Percentiles rank a stretch among this genome's conserved stretches.
These are phyloP conservation scores for Pythium folliculosum DNA, from an alignment of 352 stramenopile genomes.

Conservation along the genomic window DNA sequence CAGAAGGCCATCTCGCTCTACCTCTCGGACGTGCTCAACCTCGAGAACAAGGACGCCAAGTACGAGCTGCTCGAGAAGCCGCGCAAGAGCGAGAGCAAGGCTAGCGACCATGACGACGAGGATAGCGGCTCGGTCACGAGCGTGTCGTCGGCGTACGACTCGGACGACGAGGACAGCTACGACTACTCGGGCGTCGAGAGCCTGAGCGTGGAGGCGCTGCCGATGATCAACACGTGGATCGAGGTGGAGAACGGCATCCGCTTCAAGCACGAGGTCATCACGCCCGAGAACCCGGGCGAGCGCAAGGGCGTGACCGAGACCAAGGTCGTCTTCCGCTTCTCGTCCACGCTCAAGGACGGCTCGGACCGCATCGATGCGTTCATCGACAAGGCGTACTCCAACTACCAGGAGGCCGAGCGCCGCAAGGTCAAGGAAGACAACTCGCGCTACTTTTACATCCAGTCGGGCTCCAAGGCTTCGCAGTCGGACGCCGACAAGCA, in stretches of 20 bases:
- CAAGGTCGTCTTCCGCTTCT: slow-evolving; percentile 31
- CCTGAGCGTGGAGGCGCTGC: slow-evolving; percentile 40
- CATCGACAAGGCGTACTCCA: slow-evolving; percentile 33
- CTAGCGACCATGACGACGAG: slow-evolving; percentile 9
- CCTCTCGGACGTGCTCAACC: slow-evolving; percentile 30
- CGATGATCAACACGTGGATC: slow-evolving; percentile 47
- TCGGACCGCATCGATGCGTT: slow-evolving; percentile 39
- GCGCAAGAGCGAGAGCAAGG: background rate
- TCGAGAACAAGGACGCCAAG: slow-evolving; percentile 34
- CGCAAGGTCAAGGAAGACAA: slow-evolving; percentile 31
- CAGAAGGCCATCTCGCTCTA: slow-evolving; percentile 43
- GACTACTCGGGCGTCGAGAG: slow-evolving; percentile 38
- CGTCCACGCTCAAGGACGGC: slow-evolving; percentile 24
- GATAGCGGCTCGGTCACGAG: slow-evolving; percentile 29
- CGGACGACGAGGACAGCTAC: slow-evolving; percentile 29
- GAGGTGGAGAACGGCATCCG: slow-evolving; percentile 40
- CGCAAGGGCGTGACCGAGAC: slow-evolving; percentile 21
- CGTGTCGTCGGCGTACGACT: slow-evolving; percentile 28
- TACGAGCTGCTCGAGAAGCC: slow-evolving; percentile 41
- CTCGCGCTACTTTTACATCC: slow-evolving; percentile 47
- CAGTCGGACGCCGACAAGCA: slow-evolving; percentile 18
- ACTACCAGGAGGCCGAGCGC: slow-evolving; percentile 33
- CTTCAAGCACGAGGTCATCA: slow-evolving; percentile 50
- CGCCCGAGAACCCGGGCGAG: slow-evolving; percentile 18
- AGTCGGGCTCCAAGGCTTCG: slow-evolving; percentile 23